A percentile compares a stretch with the other conserved stretches of the same genome.
phyloP scores from a whole-genome alignment of 2,329 filamentous ascomycete genomes.

The Aspergillus ustus region DNA sequence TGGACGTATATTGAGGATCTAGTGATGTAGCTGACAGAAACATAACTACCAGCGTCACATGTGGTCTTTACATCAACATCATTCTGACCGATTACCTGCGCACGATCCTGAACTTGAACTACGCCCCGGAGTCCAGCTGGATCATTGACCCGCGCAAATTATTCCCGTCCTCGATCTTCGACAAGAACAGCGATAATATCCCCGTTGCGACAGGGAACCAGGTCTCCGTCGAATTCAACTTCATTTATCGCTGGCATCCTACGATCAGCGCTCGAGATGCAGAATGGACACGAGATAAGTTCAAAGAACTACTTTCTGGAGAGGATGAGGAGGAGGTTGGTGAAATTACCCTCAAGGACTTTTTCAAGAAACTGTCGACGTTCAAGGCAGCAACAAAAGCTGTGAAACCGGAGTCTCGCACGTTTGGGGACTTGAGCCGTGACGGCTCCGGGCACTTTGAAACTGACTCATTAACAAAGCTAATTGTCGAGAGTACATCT shows the following conservation, averaged over 20 bases:
- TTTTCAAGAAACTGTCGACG: no score
- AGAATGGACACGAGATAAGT: no score
- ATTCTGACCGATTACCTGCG: slow-evolving; percentile 63
- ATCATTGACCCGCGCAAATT: slow-evolving; percentile 65
- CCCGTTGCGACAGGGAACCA: slow-evolving; percentile 66
- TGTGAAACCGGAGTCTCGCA: no score
- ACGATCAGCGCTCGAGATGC: slow-evolving; percentile 65
- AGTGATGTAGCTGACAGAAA: no score
- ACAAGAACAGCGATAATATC: slow-evolving; percentile 52
- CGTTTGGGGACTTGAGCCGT: no score
- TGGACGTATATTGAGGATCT: neutral
- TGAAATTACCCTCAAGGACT: no score
- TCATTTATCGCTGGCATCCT: slow-evolving; percentile 69
- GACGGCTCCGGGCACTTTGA: no score
- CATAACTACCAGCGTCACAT: slow-evolving; percentile 53
- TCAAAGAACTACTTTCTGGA: no score
- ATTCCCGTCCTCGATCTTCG: slow-evolving; percentile 55
- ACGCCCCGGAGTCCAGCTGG: slow-evolving; percentile 57
- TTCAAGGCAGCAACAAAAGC: no score
- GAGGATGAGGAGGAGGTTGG: no score
- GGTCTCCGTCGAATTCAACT: slow-evolving; percentile 70
- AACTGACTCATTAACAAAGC: no score
- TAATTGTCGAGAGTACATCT: no score
- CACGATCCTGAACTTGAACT: slow-evolving; percentile 64
- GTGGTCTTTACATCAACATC: slow-evolving; percentile 62